Base-by-base conservation (phyloP, 352 stramenopile genomes). In the Phytophthora pini region DNA sequence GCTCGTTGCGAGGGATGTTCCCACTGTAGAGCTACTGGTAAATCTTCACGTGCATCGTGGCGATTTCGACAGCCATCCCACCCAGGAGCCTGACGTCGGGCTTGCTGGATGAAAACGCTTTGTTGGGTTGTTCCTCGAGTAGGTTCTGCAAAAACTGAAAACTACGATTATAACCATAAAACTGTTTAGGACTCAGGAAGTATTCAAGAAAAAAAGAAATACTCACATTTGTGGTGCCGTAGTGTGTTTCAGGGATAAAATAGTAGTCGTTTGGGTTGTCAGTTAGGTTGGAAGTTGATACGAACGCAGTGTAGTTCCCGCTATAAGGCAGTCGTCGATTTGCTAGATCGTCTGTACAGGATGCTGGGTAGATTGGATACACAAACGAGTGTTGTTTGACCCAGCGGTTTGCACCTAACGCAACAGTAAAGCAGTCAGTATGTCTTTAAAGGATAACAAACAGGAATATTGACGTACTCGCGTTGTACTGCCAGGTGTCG, bases 401-500 rank as follows among this genome's bases (percentile, higher is more conserved):
- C 97, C 96, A 99, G 8, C 83, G 80, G 48, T 90, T 92, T 24
- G 69, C 74, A 36, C 80, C 82, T 92, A 44, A 15, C 27, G 40
- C 29, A 40, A 13, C 52, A 38, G 56, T 3, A 17, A 11, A 40
- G n/a, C 4, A 50, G 40, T n/a, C 46, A 69, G 36, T 49, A 1
- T 49, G 24, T 43, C 24, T 15, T 7, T n/a, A 48, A 36, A 15
- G 20, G n/a, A 40, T 17, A 29, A 39, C 1, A 39, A 11, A 2
- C 17, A 48, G 5, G 2, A 24, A 34, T 10, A 36, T 27, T 24
- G 10, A 78, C 64, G 70, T 83, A 74, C 87, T 95, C 38, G 95
- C 95, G 74, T 98, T 98, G 79, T 97, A 99, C 65, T 98, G 90
- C 97, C 97, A 99, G 15, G 92, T 98, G 67, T 99, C 96, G 43